phyloP scores from a whole-genome alignment of 257 asterid species.

The Petunia axillaris region DNA sequence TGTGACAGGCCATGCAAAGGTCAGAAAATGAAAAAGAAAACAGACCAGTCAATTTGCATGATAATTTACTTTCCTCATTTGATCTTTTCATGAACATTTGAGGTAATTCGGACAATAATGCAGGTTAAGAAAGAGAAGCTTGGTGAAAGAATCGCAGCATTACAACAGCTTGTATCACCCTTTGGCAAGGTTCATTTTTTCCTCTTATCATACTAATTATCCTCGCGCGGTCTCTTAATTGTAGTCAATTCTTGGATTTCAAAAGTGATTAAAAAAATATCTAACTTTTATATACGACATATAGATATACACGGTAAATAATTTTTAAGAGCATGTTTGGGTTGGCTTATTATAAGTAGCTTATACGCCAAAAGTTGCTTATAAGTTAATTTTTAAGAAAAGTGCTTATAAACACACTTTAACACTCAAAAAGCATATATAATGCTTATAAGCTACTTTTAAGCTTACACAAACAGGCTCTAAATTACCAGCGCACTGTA shows the following conservation, averaged over 20 bases:
- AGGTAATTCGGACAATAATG: background rate
- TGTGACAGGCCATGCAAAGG: slow-evolving; percentile 73
- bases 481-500: no score
- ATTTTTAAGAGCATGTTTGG: no score
- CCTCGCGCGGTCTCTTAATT: background rate
- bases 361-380: no score
- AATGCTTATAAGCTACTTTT: no score
- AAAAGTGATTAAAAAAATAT: no score
- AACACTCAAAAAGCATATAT: no score
- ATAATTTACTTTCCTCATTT: background rate
- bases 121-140: slow-evolving; percentile 82
- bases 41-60: background rate
- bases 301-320: no score
- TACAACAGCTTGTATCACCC: slow-evolving; percentile 95
- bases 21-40: background rate
- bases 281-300: no score
- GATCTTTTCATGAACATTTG: background rate
- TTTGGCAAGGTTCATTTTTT: slow-evolving; percentile 77
- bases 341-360: no score
- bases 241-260: background rate
- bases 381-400: no score
- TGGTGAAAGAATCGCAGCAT: slow-evolving; percentile 84
- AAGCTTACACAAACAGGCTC: no score
- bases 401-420: no score
- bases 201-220: background rate